These are phyloP conservation scores for Cryoendolithus antarcticus DNA, from an alignment of 2,329 filamentous ascomycete species.

Conservation along the genomic window DNA sequence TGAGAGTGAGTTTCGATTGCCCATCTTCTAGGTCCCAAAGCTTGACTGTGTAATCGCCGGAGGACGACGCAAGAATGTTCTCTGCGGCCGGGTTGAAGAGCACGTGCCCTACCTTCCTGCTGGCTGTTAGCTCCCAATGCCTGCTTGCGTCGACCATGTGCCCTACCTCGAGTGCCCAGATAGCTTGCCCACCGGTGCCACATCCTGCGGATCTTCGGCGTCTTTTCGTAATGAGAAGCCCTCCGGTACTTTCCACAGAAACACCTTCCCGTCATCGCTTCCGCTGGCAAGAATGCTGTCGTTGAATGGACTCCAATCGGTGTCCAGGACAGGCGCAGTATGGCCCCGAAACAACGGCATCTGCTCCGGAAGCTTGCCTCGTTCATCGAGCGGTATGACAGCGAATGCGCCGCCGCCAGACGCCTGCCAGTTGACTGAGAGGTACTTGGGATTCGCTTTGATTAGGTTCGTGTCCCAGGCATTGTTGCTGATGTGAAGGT, in stretches of 20 bases:
- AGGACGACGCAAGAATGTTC: slow-evolving; percentile 87
- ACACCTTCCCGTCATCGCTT: slow-evolving; percentile 93
- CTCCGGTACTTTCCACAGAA: slow-evolving; percentile 88
- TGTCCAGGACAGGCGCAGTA: slow-evolving; percentile 89
- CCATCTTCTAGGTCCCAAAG: slow-evolving; percentile 86
- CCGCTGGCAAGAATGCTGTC: slow-evolving; percentile 84
- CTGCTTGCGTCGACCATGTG: neutral
- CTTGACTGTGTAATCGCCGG: slow-evolving; percentile 93
- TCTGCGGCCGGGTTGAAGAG: slow-evolving; percentile 95
- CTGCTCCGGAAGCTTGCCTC: slow-evolving; percentile 79
- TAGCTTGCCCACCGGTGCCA: slow-evolving; percentile 52
- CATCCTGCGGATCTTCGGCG: slow-evolving; percentile 6
- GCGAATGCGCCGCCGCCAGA: slow-evolving; percentile 94
- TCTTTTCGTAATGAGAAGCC: slow-evolving; percentile 67
- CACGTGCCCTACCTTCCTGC: slow-evolving; percentile 91
- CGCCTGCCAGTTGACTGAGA: slow-evolving; percentile 97
- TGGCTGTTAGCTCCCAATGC: slow-evolving; percentile 12
- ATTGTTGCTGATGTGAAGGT: slow-evolving; percentile 92
- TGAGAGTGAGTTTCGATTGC: slow-evolving; percentile 60
- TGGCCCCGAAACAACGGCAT: slow-evolving; percentile 93
- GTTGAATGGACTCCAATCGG: slow-evolving; percentile 98
- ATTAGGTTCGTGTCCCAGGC: slow-evolving; percentile 98
- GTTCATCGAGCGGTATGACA: slow-evolving; percentile 82
- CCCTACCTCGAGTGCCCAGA: slow-evolving; percentile 72
- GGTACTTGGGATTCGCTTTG: slow-evolving; percentile 93